These are phyloP conservation scores for Mollisia scopiformis DNA, from an alignment of 2,329 filamentous ascomycete genomes.

Conservation along the genomic window DNA sequence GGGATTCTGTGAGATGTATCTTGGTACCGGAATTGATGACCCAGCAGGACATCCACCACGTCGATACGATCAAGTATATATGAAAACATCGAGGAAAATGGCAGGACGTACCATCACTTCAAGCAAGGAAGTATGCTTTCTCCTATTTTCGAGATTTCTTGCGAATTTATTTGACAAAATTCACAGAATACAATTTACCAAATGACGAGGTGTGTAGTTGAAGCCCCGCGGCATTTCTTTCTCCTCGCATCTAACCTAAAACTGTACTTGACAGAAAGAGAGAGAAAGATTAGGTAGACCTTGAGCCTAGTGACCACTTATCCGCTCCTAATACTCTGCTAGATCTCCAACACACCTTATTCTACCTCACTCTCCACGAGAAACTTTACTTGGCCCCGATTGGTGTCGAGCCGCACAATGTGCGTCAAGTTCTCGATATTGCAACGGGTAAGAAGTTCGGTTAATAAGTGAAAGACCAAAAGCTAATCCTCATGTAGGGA, in stretches of 20 bases:
- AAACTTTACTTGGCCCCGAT: slow-evolving; percentile 20
- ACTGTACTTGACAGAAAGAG: slow-evolving; percentile 1
- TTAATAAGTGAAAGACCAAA: no score
- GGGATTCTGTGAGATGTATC: no score
- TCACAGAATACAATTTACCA: slow-evolving; percentile 12
- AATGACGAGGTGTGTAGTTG: slow-evolving; percentile 19
- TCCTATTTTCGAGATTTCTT: no score
- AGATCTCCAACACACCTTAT: slow-evolving; percentile 35
- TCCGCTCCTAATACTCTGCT: background rate
- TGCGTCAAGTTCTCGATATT: slow-evolving; percentile 40
- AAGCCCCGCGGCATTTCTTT: no score
- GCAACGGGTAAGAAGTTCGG: no score
- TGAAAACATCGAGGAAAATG: slow-evolving; percentile 8
- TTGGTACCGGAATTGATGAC: background rate
- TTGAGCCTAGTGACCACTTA: background rate
- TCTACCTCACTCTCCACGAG: slow-evolving; percentile 23
- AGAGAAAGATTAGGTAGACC: slow-evolving; percentile 2
- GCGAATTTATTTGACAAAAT: no score
- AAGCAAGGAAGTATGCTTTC: slow-evolving; percentile 8
- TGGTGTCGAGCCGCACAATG: slow-evolving; percentile 16
- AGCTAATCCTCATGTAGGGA: no score
- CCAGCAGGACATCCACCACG: background rate
- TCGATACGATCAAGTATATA: slow-evolving; percentile 9
- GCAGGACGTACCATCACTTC: slow-evolving; percentile 10
- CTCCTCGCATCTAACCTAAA: no score